Evolutionary conservation across 1,139 yeast species (phyloP).

Genomic region (Pichia kudriavzevii): DNA sequence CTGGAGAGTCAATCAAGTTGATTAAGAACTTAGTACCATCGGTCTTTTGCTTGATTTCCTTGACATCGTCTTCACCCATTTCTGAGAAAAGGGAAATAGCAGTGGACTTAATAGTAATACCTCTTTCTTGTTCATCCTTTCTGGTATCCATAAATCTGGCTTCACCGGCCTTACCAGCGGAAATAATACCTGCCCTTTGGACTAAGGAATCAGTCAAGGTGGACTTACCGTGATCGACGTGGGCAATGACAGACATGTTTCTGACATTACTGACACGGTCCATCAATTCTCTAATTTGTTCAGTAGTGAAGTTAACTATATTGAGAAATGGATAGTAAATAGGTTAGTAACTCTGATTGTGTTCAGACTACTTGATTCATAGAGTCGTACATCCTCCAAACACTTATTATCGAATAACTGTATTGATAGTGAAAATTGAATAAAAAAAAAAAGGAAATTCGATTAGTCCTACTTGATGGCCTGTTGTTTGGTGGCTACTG

Average conservation of each 20-base stretch:
- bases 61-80: conserved; percentile 83
- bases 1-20: conserved; percentile 99
- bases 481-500: too few species aligned
- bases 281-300: conserved; percentile 98
- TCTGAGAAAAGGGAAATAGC: conserved; percentile 95
- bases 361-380: too few species aligned
- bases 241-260: conserved; percentile 99
- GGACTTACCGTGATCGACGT: conserved; percentile 99
- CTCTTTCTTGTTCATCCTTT: conserved; percentile 99
- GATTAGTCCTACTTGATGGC: too few species aligned
- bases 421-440: too few species aligned
- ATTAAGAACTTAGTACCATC: conserved; percentile 91
- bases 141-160: conserved; percentile 99
- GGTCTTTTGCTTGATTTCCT: conserved; percentile 94
- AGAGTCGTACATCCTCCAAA: too few species aligned
- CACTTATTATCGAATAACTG: too few species aligned
- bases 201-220: conserved; percentile 98
- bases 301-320: conserved; percentile 67
- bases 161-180: conserved; percentile 99
- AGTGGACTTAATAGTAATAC: conserved; percentile 98
- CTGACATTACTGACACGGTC: conserved; percentile 99
- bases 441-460: too few species aligned
- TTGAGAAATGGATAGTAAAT: neutral
- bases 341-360: too few species aligned
- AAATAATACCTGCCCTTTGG: conserved; percentile 98